phyloP scores from a whole-genome alignment of 2,329 filamentous ascomycete species.

The Myriosclerotinia duriaeana region DNA sequence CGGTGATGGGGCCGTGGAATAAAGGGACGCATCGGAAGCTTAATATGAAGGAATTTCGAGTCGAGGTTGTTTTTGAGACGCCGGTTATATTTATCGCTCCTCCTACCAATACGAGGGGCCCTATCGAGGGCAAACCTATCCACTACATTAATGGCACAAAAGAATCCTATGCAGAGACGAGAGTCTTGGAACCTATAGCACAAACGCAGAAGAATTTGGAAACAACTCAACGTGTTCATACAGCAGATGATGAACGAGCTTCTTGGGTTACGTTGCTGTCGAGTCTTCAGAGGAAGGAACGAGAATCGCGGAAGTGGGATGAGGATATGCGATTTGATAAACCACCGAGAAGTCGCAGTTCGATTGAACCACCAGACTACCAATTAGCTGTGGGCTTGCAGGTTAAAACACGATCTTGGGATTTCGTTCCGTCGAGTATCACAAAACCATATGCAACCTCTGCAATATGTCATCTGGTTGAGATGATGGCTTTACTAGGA shows the following conservation, averaged over 20 bases:
- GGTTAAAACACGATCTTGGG: slow-evolving; percentile 42
- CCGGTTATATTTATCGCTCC: slow-evolving; percentile 41
- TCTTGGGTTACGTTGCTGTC: slow-evolving; percentile 55
- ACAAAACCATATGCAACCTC: slow-evolving; percentile 42
- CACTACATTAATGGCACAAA: slow-evolving; percentile 35
- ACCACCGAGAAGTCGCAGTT: slow-evolving; percentile 22
- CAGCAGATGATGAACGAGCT: slow-evolving; percentile 56
- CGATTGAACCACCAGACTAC: slow-evolving; percentile 27
- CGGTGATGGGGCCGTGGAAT: slow-evolving; percentile 41
- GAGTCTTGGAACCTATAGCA: slow-evolving; percentile 25
- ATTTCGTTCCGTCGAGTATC: slow-evolving; percentile 43
- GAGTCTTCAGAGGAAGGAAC: slow-evolving; percentile 52
- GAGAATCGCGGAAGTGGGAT: slow-evolving; percentile 49
- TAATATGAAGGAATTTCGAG: slow-evolving; percentile 40
- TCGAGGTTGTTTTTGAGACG: slow-evolving; percentile 43
- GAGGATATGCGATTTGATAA: neutral
- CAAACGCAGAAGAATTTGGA: slow-evolving; percentile 24
- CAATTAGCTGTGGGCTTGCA: slow-evolving; percentile 37
- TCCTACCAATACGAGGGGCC: slow-evolving; percentile 36
- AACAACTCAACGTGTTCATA: slow-evolving; percentile 45
- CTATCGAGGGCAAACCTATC: slow-evolving; percentile 32
- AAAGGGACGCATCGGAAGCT: slow-evolving; percentile 39
- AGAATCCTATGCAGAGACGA: slow-evolving; percentile 33
- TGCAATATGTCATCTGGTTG: slow-evolving; percentile 42
- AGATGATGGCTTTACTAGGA: slow-evolving; percentile 44